Evolutionary conservation across 2,329 filamentous ascomycete species (phyloP).

Genomic region (Colletotrichum orbiculare): DNA sequence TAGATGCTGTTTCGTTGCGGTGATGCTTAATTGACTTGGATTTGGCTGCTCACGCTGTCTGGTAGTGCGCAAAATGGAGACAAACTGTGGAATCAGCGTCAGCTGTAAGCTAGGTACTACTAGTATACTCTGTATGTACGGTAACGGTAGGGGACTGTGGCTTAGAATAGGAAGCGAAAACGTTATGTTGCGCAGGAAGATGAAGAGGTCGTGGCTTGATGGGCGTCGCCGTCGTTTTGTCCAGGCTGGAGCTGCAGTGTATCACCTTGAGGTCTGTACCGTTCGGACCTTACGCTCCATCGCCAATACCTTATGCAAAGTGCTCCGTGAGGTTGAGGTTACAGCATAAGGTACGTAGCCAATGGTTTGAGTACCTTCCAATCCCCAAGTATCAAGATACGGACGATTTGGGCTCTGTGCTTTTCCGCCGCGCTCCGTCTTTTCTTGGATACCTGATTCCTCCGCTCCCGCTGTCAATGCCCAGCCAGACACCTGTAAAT

Average conservation of each 20-base stretch:
- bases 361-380: too few relatives aligned
- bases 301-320: not conserved
- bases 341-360: too few relatives aligned
- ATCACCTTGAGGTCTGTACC: not conserved
- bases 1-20: slow-evolving; percentile 19
- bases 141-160: not conserved
- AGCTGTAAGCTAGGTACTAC: too few relatives aligned
- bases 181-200: slow-evolving; percentile 1
- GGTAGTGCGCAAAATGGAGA: slow-evolving; percentile 10
- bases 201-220: slow-evolving; percentile 1
- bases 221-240: slow-evolving; percentile 2
- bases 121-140: too few relatives aligned
- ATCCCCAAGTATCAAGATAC: too few relatives aligned
- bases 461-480: too few relatives aligned
- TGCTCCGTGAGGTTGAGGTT: too few relatives aligned
- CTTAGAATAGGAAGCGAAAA: slow-evolving; percentile 19
- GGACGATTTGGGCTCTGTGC: too few relatives aligned
- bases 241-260: not conserved
- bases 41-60: slow-evolving; percentile 7
- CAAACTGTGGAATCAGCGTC: not conserved
- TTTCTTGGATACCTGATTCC: too few relatives aligned
- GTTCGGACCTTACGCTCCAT: slow-evolving; percentile 28
- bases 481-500: too few relatives aligned
- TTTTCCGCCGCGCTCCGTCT: too few relatives aligned
- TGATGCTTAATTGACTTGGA: slow-evolving; percentile 11